phyloP scores from a whole-genome alignment of 108 stramenopile genomes.

The Cylindrotheca closterium region DNA sequence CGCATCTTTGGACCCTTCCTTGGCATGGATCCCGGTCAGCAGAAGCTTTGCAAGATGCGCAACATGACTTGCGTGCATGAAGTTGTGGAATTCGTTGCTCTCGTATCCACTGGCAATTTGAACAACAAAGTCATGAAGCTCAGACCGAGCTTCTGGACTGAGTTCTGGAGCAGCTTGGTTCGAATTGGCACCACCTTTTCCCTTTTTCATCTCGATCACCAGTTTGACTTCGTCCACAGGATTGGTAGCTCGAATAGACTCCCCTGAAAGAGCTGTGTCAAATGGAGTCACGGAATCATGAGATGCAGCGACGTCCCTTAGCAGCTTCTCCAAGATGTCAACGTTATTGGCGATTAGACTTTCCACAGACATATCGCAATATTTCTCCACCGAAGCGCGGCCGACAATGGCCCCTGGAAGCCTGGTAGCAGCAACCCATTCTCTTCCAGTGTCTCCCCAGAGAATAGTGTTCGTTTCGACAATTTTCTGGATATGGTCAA shows the following conservation, averaged over 20 bases:
- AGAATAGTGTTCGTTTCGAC: neutral
- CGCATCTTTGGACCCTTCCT: neutral
- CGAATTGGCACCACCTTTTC: neutral
- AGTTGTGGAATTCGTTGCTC: conserved; percentile 18
- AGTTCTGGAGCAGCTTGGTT: neutral
- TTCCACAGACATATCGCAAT: neutral
- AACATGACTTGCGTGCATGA: conserved; percentile 16
- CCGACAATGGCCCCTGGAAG: neutral
- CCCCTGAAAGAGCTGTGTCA: too few relatives aligned
- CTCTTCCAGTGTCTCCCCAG: neutral
- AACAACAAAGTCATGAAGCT: conserved; percentile 12
- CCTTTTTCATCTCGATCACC: neutral
- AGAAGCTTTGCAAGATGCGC: conserved; percentile 1
- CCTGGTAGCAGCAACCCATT: neutral
- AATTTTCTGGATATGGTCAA: neutral
- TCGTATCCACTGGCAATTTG: conserved; percentile 4
- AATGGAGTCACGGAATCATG: too few relatives aligned
- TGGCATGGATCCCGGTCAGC: neutral
- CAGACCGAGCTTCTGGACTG: neutral
- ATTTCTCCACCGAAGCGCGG: neutral
- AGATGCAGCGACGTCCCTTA: neutral
- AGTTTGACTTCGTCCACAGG: neutral
- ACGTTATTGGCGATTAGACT: neutral
- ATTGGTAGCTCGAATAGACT: too few relatives aligned
- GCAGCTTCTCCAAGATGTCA: neutral